Conservation (phyloP, 148 eudicot genomes). For the Nyssa sinensis region DNA sequence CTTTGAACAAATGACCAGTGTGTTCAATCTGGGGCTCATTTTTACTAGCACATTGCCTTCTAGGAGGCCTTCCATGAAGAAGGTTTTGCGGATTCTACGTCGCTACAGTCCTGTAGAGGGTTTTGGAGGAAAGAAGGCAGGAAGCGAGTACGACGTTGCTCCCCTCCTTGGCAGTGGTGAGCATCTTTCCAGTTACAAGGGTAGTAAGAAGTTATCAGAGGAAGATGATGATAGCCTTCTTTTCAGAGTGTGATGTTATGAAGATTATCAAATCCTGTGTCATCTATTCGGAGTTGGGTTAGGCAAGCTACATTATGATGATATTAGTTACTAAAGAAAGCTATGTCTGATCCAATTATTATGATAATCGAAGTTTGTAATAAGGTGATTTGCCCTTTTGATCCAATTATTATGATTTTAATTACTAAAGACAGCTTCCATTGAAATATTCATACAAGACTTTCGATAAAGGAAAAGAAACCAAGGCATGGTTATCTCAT, state of each 20-base stretch:
- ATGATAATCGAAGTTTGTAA: not conserved
- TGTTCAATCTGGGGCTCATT: slow-evolving; percentile 50
- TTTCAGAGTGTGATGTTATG: slow-evolving; percentile 8
- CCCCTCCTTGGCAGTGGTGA: slow-evolving; percentile 34
- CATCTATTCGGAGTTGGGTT: not conserved
- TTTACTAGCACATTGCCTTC: slow-evolving; percentile 50
- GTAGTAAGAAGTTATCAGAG: slow-evolving; percentile 23
- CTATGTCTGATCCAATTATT: no score
- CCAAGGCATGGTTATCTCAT: no score
- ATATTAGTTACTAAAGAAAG: no score
- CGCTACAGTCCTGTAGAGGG: slow-evolving; percentile 24
- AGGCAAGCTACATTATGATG: no score
- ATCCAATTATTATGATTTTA: no score
- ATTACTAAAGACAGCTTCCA: no score
- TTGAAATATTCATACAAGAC: no score
- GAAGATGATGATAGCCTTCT: slow-evolving; percentile 32
- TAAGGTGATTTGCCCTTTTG: no score
- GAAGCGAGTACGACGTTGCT: slow-evolving; percentile 31
- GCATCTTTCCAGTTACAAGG: slow-evolving; percentile 24
- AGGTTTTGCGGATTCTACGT: slow-evolving; percentile 45
- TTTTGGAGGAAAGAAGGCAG: slow-evolving; percentile 18
- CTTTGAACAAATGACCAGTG: slow-evolving; percentile 44
- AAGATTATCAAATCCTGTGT: no score
- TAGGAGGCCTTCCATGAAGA: slow-evolving; percentile 58
- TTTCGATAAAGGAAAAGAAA: no score